phyloP scores from a whole-genome alignment of 331 rosid species.

The Malus hybrid region DNA sequence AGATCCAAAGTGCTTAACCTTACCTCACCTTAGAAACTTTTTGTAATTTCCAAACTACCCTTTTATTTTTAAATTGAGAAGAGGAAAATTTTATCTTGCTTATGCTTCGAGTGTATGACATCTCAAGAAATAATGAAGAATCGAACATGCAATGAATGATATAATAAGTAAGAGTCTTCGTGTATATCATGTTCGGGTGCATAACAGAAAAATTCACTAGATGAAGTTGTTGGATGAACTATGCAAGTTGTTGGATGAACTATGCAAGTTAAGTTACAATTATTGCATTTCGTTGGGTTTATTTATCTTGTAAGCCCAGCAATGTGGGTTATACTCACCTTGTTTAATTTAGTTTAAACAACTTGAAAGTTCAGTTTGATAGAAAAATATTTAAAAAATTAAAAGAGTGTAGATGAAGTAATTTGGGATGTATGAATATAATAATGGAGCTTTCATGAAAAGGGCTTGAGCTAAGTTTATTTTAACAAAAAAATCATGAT shows the following conservation, averaged over 20 bases:
- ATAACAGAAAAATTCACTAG: neutral
- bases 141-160: no score
- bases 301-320: conserved; percentile 1
- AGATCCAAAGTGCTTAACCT: no score
- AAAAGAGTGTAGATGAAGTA: no score
- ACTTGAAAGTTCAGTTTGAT: neutral
- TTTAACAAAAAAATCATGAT: no score
- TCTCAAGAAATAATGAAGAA: no score
- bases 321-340: neutral
- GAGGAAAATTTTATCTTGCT: neutral
- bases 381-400: no score
- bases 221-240: neutral
- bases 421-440: no score
- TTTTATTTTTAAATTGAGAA: neutral
- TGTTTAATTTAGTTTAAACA: neutral
- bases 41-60: neutral
- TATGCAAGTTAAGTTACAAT: conserved; percentile 1
- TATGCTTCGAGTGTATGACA: neutral
- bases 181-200: neutral
- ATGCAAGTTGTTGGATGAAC: conserved; percentile 1
- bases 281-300: conserved; percentile 4
- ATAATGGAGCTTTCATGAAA: no score
- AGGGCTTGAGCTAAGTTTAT: no score
- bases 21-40: neutral
- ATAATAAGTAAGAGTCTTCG: no score